Evolutionary conservation across 163 green algal genomes (phyloP), one percentile per base, ranked within the genome.

Genomic region (Scenedesmus sp.): DNA sequence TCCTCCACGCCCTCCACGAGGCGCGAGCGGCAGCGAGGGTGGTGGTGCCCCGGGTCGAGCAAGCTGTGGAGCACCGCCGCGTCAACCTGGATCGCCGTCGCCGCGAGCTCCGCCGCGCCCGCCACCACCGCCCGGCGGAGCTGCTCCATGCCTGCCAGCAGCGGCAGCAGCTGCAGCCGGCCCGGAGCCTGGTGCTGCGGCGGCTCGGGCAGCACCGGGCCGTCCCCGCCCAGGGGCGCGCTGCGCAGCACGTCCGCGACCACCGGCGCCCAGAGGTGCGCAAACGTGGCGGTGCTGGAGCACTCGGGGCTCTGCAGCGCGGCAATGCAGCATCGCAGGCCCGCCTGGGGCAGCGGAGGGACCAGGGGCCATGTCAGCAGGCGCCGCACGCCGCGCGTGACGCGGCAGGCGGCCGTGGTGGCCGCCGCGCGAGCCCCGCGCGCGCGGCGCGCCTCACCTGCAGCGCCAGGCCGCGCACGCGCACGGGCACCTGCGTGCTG

Each of bases 41-140:
- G 29, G 1, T 31, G 29, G 15, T 29, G 36, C 53, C 6, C 31
- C 15, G 28, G 17, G 36, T 67, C 69, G 24, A 67, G 54, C 15
- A 67, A 15, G 65, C 34, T 18, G n/a, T 77, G 69, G 34, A 77
- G 54, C 13, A 77, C 69, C 24, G 69, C 69, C 15, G 69, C 69
- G 56, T 77, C 69, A 66, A 77, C 69, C 69, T 77, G 69, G 33
- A 77, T 13, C 1, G 69, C 69, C 14, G 57, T 34, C n/a, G 69
- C 57, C 56, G 48, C 69, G 9, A 77, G 53, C 22, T 67, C 69
- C 26, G 69, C 69, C 31, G 69, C 69, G 45, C 53, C 54, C 0
- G 28, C 22, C 34, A 58, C 33, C 53, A 77, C 69, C 69, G 66
- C 57, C 5, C 10, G 22, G 24, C 17, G 39, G 36, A 77, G 42